Base-by-base conservation (phyloP, 352 stramenopile genomes). In the Pythium periplocum region DNA sequence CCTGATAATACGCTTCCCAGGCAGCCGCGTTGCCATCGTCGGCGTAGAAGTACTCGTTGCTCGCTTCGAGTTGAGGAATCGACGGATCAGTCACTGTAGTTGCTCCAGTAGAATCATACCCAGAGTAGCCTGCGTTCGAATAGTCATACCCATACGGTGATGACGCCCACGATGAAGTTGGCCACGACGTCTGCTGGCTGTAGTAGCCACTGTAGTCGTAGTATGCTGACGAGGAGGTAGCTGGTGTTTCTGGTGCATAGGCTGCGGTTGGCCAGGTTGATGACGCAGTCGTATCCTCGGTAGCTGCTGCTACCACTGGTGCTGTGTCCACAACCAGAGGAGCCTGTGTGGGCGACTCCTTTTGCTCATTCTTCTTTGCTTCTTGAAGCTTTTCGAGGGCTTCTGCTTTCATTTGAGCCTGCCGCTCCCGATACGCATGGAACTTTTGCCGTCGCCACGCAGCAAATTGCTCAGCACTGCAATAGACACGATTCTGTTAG, bases 1-100 rank as follows among this genome's bases (percentile, higher is more conserved):
- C 43, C 34, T 65, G 51, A 35, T 69, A 62, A 55, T 75, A 72
- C 42, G 53, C 53, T 30, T 62, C 49, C 67, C 67, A 75, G 7
- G 63, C 57, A 4, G 40, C 53, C 3, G 64, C 55, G 46, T 75
- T 75, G 12, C 60, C 67, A 36, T 72, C 67, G 3, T 60, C 35
- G 3, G 63, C 38, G 30, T 62, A 55, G 38, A 75, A 75, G 45
- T 75, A 75, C 8, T 60, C 53, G 32, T 46, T 42, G 45, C 67
- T 75, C 17, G 17, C 17, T 26, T 26, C 17, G 17, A 26, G 0
- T 26, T 26, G 17, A 26, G 17, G 17, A 26, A 26, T 26, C 17
- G 17, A 26, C 17, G 17, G 17, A 26, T 26, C 17, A 26, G 17
- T 26, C 17, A 26, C 17, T 26, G 17, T 26, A 26, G 17, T 26